Percentiles rank a stretch among this genome's conserved stretches.
Conservation (phyloP, 2,329 filamentous ascomycete genomes). For the Zymoseptoria tritici region DNA sequence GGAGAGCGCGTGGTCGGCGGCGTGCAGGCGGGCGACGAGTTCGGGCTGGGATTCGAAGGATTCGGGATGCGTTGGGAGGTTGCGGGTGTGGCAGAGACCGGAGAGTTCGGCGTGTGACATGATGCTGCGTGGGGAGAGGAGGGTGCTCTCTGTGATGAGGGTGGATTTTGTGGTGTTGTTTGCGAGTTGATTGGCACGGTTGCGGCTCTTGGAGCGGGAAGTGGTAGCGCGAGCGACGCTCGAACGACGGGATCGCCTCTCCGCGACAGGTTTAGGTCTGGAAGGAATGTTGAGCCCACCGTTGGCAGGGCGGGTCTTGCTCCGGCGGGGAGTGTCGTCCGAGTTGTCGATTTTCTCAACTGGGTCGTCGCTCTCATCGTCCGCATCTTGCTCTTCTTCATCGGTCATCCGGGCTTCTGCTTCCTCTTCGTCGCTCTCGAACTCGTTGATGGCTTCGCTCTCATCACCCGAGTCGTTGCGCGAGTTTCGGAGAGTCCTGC, state of each 20-base stretch:
- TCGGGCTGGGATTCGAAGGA: constrained; percentile 21
- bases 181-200: constrained; percentile 2
- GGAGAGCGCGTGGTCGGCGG: constrained; percentile 14
- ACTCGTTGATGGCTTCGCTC: constrained; percentile 7
- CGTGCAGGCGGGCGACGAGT: constrained; percentile 23
- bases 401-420: constrained; percentile 4
- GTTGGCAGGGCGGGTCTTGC: constrained; percentile 4
- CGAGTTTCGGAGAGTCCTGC: constrained; percentile 3
- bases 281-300: constrained; percentile 2
- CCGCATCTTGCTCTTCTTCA: constrained; percentile 1
- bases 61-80: constrained; percentile 12
- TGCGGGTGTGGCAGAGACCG: constrained; percentile 18
- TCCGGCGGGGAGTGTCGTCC: constrained; percentile 1
- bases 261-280: not conserved
- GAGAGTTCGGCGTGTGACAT: constrained; percentile 22
- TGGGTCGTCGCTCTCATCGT: constrained; percentile 2
- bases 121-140: constrained; percentile 24
- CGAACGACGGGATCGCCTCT: not conserved
- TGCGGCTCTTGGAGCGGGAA: not conserved
- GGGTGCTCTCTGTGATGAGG: constrained; percentile 16
- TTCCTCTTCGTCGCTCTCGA: constrained; percentile 11
- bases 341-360: not conserved
- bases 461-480: constrained; percentile 10
- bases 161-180: not conserved
- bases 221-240: not conserved